Conservation (phyloP, 257 asterid species). For the Perilla frutescens region DNA sequence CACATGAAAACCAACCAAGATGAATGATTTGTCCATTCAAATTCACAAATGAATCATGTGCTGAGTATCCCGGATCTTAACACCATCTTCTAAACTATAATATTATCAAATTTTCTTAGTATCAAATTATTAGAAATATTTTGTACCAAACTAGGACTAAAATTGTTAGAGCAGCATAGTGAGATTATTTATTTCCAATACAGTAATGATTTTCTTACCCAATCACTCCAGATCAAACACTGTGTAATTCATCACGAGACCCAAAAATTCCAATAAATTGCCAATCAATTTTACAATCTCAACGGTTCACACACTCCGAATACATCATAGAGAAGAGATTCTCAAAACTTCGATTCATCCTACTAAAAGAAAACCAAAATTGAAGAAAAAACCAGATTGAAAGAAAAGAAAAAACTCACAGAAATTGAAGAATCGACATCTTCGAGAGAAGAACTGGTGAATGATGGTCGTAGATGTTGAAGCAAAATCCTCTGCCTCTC, state of each 20-base stretch:
- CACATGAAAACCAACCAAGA: not conserved
- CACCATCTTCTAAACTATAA: not conserved
- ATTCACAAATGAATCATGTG: not conserved
- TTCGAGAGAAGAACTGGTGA: constrained; percentile 6
- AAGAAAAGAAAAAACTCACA: not conserved
- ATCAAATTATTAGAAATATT: not conserved
- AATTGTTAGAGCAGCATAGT: not conserved
- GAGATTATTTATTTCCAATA: not conserved
- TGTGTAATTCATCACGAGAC: not conserved
- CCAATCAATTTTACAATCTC: not conserved
- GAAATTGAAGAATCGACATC: not conserved
- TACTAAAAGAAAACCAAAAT: too few relatives aligned
- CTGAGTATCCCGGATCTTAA: not conserved
- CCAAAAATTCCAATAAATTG: not conserved
- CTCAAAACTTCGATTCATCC: not conserved
- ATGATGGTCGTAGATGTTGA: constrained; percentile 2
- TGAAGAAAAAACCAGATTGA: too few relatives aligned
- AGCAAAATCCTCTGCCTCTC: constrained; percentile 43
- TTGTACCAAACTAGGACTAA: not conserved
- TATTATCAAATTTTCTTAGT: not conserved
- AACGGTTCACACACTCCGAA: not conserved
- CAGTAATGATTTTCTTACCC: not conserved
- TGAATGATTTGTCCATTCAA: not conserved
- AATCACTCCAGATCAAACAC: not conserved
- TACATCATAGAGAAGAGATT: not conserved